Evolutionary conservation across 768 basidiomycete species (phyloP).

Genomic region (Naematelia aurantialba): DNA sequence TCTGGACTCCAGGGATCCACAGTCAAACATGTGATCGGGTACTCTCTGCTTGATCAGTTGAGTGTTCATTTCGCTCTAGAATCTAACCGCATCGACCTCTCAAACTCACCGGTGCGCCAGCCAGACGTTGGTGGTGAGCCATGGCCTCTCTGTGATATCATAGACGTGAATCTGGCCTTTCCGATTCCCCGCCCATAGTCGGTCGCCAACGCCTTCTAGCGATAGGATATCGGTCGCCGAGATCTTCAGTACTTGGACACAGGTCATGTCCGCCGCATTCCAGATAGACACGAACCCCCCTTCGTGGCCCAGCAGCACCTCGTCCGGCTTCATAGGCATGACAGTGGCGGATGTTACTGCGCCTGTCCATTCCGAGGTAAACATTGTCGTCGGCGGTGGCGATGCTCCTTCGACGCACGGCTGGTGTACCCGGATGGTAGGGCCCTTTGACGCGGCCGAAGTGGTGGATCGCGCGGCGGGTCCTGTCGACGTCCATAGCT

Average conservation of each 20-base stretch:
- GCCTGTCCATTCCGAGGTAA: slow-evolving; percentile 67
- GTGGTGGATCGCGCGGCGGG: slow-evolving; percentile 45
- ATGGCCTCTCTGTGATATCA: slow-evolving; percentile 65
- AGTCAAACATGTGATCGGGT: slow-evolving; percentile 63
- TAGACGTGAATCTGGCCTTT: slow-evolving; percentile 78
- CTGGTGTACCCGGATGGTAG: slow-evolving; percentile 79
- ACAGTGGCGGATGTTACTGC: slow-evolving; percentile 76
- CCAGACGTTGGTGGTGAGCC: slow-evolving; percentile 86
- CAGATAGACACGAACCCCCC: slow-evolving; percentile 86
- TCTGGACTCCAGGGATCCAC: slow-evolving; percentile 75
- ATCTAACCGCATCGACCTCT: too few relatives aligned
- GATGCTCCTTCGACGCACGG: slow-evolving; percentile 47
- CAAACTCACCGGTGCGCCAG: slow-evolving; percentile 62
- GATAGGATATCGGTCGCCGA: slow-evolving; percentile 74
- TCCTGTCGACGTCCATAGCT: slow-evolving; percentile 73
- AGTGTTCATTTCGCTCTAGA: not conserved
- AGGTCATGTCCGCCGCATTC: slow-evolving; percentile 55
- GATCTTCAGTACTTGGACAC: slow-evolving; percentile 73
- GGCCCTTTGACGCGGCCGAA: slow-evolving; percentile 54
- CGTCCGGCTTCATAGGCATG: slow-evolving; percentile 63
- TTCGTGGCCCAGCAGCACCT: slow-evolving; percentile 84
- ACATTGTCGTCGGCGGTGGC: slow-evolving; percentile 56
- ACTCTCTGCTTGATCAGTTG: slow-evolving; percentile 33
- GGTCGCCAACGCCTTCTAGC: slow-evolving; percentile 75
- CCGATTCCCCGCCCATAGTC: slow-evolving; percentile 82